These are phyloP conservation scores for Pythium chondricola DNA, from an alignment of 352 stramenopile species.

Conservation along the genomic window DNA sequence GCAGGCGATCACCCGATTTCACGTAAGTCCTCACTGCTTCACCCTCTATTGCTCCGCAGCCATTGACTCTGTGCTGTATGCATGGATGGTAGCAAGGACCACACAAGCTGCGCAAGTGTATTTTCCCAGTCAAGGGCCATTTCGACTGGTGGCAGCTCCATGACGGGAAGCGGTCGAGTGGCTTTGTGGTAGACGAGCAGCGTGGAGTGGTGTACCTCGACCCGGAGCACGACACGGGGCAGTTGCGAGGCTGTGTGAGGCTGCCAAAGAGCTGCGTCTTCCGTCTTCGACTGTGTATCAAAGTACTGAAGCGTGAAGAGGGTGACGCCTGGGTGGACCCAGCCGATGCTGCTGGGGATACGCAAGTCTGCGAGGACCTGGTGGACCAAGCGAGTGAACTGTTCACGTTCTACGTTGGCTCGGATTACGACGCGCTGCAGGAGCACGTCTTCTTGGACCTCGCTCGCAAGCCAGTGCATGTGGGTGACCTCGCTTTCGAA, in stretches of 20 bases:
- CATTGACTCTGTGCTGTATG: background rate
- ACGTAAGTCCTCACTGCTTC: conserved; percentile 25
- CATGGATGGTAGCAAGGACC: conserved; percentile 39
- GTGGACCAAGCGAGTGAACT: conserved; percentile 9
- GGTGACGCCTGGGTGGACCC: background rate
- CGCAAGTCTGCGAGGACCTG: background rate
- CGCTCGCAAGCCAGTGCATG: conserved; percentile 26
- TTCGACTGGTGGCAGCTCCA: conserved; percentile 62
- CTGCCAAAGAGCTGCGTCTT: conserved; percentile 54
- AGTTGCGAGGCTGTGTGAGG: conserved; percentile 21
- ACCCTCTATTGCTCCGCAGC: background rate
- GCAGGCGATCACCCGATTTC: conserved; percentile 34
- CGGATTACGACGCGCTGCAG: conserved; percentile 55
- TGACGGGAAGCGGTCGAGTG: conserved; percentile 29
- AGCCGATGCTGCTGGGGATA: too few relatives aligned
- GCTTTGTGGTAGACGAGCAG: conserved; percentile 21
- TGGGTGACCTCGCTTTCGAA: conserved; percentile 37
- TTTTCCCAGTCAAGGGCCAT: conserved; percentile 52
- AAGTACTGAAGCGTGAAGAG: conserved; percentile 1
- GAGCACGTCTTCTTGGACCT: conserved; percentile 34
- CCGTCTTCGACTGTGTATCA: conserved; percentile 28
- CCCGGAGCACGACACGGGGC: background rate
- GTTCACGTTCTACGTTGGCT: conserved; percentile 39
- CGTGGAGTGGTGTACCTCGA: conserved; percentile 20
- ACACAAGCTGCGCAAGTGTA: conserved; percentile 37